Evolutionary conservation across 192 early-diverging fungal species (phyloP), one percentile per base, ranked within the genome.

Genomic region (Cladochytrium replicatum): DNA sequence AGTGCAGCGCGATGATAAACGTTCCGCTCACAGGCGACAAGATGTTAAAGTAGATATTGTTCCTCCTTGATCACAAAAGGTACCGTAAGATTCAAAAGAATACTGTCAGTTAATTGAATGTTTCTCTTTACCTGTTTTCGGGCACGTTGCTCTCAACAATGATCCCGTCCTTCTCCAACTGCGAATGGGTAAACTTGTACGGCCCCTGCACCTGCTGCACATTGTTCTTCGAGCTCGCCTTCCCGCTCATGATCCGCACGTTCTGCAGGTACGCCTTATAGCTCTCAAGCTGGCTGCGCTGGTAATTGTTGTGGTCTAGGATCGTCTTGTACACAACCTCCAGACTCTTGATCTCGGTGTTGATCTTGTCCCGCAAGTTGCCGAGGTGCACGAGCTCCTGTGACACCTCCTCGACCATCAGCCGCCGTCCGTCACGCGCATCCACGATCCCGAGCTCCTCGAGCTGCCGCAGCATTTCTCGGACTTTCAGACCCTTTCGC

Each of bases 191-290:
- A 50, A 84, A 93, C 53, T 91, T 91, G 55, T 82, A 80, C 29
- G 86, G 84, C n/a, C 79, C 85, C 30, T 78, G 73, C 11, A 68
- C 63, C 48, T 78, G 65, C 11, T 60, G 40, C 29, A 63, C 53
- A 4, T 32, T 26, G 9, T 29, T 32, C 41, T 69, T 61, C 15
- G 55, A 22, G n/a, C 25, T 47, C 11, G 41, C 47, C 4, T 50
- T 15, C 1, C 61, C 81, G 57, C 74, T 79, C 64, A 93, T 82
- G 47, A 83, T 81, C 30, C 93, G 82, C 37, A 96, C 93, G 48
- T 96, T 96, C 57, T 89, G 83, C 29, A 96, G 61, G 44, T 96
- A 96, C 4, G 88, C 87, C 71, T 91, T 92, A 72, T 96, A 96
- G 21, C 77, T 81, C 50, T 96, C 93, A 38, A 96, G 67, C 71